These are phyloP conservation scores for Wickerhamiella infanticola DNA, from an alignment of 1,139 yeast species.

Conservation along the genomic window DNA sequence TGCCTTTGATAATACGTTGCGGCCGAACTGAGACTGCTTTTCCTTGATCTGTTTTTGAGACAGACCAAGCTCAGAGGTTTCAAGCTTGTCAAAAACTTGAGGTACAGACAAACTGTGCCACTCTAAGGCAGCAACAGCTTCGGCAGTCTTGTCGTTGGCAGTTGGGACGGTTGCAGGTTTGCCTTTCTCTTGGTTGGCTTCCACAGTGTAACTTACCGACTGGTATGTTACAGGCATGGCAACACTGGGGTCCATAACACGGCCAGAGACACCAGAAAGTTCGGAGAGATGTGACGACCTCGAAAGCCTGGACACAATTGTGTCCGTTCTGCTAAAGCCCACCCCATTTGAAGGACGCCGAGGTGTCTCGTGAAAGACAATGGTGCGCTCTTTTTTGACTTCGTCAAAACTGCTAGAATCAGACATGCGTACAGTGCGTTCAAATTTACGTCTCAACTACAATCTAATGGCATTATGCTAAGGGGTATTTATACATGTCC, in stretches of 20 bases:
- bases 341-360: background rate
- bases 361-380: background rate
- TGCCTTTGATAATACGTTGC: constrained; percentile 30
- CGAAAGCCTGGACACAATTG: background rate
- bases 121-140: background rate
- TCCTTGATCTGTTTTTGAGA: constrained; percentile 13
- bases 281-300: background rate
- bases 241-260: background rate
- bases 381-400: background rate
- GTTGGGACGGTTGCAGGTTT: constrained; percentile 1
- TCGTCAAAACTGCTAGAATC: background rate
- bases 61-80: background rate
- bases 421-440: background rate
- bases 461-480: no score
- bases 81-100: background rate
- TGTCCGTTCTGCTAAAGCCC: background rate
- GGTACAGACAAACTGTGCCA: background rate
- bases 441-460: no score
- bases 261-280: background rate
- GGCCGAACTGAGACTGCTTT: constrained; percentile 22
- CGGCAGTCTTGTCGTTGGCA: background rate
- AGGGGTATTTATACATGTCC: no score
- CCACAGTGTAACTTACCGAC: background rate
- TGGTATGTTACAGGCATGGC: background rate
- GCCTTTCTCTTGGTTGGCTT: constrained; percentile 3